A percentile compares a stretch with the other conserved stretches of the same genome.
Evolutionary conservation across 192 early-diverging fungal genomes (phyloP).

Genomic region (Linderina pennispora): DNA sequence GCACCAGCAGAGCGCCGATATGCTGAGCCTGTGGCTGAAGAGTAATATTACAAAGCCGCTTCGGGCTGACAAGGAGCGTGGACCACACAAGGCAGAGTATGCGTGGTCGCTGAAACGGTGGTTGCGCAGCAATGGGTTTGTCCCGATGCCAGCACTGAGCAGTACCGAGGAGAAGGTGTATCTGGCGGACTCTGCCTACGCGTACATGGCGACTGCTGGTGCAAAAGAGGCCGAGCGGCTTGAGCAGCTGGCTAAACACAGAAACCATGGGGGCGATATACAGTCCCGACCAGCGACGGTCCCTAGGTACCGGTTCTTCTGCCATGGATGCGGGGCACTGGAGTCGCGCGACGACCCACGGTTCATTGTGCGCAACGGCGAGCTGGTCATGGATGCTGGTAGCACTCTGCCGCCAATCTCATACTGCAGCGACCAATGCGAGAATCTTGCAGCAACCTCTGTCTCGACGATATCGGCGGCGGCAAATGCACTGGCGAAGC

Average conservation of each 20-base stretch:
- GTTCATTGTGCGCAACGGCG: not conserved
- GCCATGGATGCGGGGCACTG: constrained; percentile 9
- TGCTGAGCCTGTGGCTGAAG: not conserved
- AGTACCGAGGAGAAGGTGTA: too few species aligned
- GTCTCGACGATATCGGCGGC: constrained; percentile 6
- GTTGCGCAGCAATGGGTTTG: constrained; percentile 23
- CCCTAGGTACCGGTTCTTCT: constrained; percentile 3
- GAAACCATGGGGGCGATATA: too few species aligned
- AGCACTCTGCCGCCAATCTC: not conserved
- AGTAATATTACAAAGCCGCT: not conserved
- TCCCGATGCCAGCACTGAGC: constrained; percentile 17
- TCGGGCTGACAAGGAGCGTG: not conserved
- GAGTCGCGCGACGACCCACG: not conserved
- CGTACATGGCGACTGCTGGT: too few species aligned
- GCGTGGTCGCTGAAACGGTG: constrained; percentile 20
- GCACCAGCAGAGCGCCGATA: not conserved
- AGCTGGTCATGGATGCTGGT: not conserved
- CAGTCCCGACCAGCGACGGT: constrained; percentile 4
- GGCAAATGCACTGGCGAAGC: constrained; percentile 2
- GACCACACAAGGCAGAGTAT: constrained; percentile 1
- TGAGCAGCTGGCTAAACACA: too few species aligned
- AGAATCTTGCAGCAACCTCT: not conserved
- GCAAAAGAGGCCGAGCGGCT: too few species aligned
- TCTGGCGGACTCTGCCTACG: too few species aligned
- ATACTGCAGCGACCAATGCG: constrained; percentile 21